Evolutionary conservation across 2,329 filamentous ascomycete genomes (phyloP).

Genomic region (Penicillium oxalicum): DNA sequence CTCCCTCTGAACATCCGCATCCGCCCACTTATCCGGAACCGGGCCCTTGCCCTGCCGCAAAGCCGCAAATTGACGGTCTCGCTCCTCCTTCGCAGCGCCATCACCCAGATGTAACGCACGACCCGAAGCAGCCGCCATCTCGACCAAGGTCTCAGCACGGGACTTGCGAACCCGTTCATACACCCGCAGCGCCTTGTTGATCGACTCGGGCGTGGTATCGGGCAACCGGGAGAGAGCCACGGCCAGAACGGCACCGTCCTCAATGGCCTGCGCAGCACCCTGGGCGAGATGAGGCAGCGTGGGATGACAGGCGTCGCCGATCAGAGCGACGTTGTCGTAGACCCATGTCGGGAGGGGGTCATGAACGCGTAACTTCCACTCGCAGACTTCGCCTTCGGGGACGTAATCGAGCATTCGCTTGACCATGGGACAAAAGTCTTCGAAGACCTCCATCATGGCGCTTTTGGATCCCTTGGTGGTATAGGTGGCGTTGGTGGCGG

Average conservation of each 20-base stretch:
- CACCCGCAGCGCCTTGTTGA: conserved; percentile 49
- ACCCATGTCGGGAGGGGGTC: conserved; percentile 59
- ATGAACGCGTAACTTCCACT: conserved; percentile 61
- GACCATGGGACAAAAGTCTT: conserved; percentile 57
- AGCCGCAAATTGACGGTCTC: conserved; percentile 52
- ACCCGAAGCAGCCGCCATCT: conserved; percentile 51
- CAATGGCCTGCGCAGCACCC: conserved; percentile 60
- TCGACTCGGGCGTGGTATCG: conserved; percentile 40
- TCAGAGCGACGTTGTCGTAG: conserved; percentile 46
- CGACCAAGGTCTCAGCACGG: conserved; percentile 52
- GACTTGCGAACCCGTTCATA: conserved; percentile 54
- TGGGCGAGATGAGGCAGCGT: conserved; percentile 60
- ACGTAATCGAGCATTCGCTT: conserved; percentile 56
- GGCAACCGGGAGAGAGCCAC: conserved; percentile 48
- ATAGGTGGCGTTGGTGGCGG: conserved; percentile 55
- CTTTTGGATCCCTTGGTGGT: conserved; percentile 57
- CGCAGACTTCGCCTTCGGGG: conserved; percentile 59
- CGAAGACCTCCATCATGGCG: conserved; percentile 55
- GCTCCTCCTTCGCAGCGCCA: conserved; percentile 53
- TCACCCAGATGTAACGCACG: conserved; percentile 52
- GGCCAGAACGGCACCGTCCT: conserved; percentile 55
- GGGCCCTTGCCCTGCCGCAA: conserved; percentile 46
- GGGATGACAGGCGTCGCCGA: conserved; percentile 58
- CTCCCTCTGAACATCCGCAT: conserved; percentile 61
- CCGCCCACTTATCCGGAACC: conserved; percentile 61